These are phyloP conservation scores for Betula pendula DNA, from an alignment of 306 rosid species.

Conservation along the genomic window DNA sequence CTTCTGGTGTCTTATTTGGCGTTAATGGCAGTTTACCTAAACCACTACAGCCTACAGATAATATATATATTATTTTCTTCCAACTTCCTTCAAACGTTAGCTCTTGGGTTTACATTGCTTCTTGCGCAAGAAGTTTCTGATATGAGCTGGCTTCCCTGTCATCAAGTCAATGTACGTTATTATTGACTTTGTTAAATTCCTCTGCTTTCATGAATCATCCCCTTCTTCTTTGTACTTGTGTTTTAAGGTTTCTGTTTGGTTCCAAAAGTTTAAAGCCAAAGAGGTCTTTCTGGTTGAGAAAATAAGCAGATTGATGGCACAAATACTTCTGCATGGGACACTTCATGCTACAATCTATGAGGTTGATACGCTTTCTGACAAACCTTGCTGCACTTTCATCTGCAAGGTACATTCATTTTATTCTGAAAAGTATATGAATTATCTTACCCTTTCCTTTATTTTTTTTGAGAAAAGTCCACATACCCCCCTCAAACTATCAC, in stretches of 20 bases:
- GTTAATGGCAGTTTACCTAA: conserved; percentile 18
- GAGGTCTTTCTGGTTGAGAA: not conserved
- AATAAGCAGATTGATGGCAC: conserved; percentile 2
- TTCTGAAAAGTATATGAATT: not conserved
- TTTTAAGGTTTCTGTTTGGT: not conserved
- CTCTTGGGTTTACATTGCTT: not conserved
- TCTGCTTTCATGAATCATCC: not conserved
- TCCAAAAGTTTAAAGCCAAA: not conserved
- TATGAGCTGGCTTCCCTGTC: not conserved
- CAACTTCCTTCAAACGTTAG: conserved; percentile 11
- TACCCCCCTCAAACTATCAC: too few species aligned
- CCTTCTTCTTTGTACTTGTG: not conserved
- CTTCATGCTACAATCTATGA: conserved; percentile 40
- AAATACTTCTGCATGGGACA: conserved; percentile 41
- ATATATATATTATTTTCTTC: not conserved
- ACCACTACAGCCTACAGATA: conserved; percentile 13
- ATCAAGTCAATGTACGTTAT: not conserved
- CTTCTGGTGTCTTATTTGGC: not conserved
- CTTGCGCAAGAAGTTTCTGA: not conserved
- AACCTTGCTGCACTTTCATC: conserved; percentile 37
- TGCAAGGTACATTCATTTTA: conserved; percentile 38
- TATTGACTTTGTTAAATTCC: not conserved
- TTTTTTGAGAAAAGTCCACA: too few species aligned
- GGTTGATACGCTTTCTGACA: conserved; percentile 32
- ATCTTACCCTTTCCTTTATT: not conserved